Evolutionary conservation across 306 rosid genomes (phyloP).

Genomic region (Lathyrus sativus): DNA sequence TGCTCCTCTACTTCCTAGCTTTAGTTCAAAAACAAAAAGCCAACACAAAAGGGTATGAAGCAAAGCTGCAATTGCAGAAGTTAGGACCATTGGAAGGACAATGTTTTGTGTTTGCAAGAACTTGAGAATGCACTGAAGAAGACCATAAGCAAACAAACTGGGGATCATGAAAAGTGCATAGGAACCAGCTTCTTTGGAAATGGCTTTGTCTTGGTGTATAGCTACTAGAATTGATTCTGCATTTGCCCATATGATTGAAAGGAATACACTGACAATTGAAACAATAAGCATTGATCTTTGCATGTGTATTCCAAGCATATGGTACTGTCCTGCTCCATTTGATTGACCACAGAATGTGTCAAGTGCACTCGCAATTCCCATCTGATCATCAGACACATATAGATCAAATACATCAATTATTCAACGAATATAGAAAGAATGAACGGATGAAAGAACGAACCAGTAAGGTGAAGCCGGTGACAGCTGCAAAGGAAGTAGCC

Average conservation of each 20-base stretch:
- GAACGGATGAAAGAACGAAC: background rate
- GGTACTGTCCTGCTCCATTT: slow-evolving; percentile 53
- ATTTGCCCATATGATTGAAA: slow-evolving; percentile 55
- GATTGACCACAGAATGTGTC: slow-evolving; percentile 81
- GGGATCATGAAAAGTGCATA: slow-evolving; percentile 62
- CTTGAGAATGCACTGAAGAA: slow-evolving; percentile 60
- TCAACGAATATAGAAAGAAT: too few relatives aligned
- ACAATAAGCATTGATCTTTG: slow-evolving; percentile 63
- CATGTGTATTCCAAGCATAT: slow-evolving; percentile 61
- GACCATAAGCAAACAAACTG: slow-evolving; percentile 60
- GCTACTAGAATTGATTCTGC: slow-evolving; percentile 38
- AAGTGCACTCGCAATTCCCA: slow-evolving; percentile 71
- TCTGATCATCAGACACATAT: slow-evolving; percentile 31
- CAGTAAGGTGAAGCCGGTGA: slow-evolving; percentile 45
- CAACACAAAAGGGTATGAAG: slow-evolving; percentile 58
- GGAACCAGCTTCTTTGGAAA: slow-evolving; percentile 57
- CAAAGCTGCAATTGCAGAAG: slow-evolving; percentile 47
- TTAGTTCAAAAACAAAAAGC: slow-evolving; percentile 53
- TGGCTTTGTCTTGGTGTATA: slow-evolving; percentile 40
- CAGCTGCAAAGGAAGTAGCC: slow-evolving; percentile 42
- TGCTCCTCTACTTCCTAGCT: slow-evolving; percentile 64
- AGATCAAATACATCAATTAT: too few relatives aligned
- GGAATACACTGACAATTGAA: slow-evolving; percentile 42
- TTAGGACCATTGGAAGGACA: slow-evolving; percentile 64
- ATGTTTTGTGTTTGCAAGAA: slow-evolving; percentile 69